Conservation (phyloP, 1,284 basidiomycete species). For the Cutaneotrichosporon cutaneum region DNA sequence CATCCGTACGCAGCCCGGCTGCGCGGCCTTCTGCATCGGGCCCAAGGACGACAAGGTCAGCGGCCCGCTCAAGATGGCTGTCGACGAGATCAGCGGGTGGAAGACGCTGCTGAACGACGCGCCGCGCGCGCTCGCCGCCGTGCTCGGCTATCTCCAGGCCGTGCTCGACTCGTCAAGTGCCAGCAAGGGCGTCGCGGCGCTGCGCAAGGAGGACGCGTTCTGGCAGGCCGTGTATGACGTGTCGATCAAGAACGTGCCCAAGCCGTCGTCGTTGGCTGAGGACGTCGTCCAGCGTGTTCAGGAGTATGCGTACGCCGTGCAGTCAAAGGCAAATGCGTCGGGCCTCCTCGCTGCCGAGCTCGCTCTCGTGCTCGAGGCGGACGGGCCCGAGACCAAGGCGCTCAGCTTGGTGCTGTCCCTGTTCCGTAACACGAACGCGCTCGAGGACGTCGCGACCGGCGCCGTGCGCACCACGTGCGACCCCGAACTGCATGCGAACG, state of each 20-base stretch:
- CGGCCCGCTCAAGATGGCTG: slow-evolving; percentile 55
- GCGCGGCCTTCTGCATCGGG: slow-evolving; percentile 79
- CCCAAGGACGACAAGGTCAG: slow-evolving; percentile 50
- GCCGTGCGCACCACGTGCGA: slow-evolving; percentile 39
- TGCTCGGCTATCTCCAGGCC: slow-evolving; percentile 73
- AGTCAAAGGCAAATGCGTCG: slow-evolving; percentile 47
- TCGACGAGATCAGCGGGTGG: slow-evolving; percentile 63
- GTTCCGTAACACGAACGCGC: slow-evolving; percentile 44
- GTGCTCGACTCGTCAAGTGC: slow-evolving; percentile 53
- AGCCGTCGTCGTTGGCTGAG: slow-evolving; percentile 41
- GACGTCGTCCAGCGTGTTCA: slow-evolving; percentile 40
- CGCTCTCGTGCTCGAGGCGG: slow-evolving; percentile 28
- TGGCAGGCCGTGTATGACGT: slow-evolving; percentile 44
- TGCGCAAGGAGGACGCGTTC: slow-evolving; percentile 33
- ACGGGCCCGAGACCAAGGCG: slow-evolving; percentile 36
- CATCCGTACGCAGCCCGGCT: slow-evolving; percentile 80
- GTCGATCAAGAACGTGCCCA: slow-evolving; percentile 36
- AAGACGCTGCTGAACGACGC: slow-evolving; percentile 68
- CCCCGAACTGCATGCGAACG: slow-evolving; percentile 42
- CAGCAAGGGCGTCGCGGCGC: slow-evolving; percentile 24
- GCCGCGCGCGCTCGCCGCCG: slow-evolving; percentile 70
- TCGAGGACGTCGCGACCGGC: slow-evolving; percentile 38
- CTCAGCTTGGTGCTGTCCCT: slow-evolving; percentile 37
- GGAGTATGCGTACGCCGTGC: slow-evolving; percentile 63
- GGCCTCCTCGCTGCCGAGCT: slow-evolving; percentile 41